Evolutionary conservation across 352 stramenopile genomes (phyloP), one percentile per base, ranked within the genome.

Genomic region (Phytophthora chlamydospora): DNA sequence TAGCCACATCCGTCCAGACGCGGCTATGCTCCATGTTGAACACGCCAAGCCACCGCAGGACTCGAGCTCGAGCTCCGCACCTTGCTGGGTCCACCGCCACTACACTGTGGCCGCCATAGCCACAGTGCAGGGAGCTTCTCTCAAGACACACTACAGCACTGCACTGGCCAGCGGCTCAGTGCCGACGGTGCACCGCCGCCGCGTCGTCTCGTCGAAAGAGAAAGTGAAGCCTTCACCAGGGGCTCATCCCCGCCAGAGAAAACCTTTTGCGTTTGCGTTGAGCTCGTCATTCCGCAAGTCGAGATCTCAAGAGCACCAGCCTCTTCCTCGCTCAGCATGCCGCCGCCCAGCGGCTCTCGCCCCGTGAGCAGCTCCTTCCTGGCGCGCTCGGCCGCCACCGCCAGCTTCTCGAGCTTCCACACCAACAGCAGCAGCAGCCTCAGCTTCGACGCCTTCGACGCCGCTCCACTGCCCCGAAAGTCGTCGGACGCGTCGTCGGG

Each of bases 331-430:
- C 4, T 3, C 24, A 29, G 4, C 27, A 50, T 50, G n/a, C 31
- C 7, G 17, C n/a, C 49, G n/a, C 33, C 47, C 16, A 16, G 53
- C 12, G 42, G 21, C 14, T 33, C 17, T 32, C 57, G 57, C 13
- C 32, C 39, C 7, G 39, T 65, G 40, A 58, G 24, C 41, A 34
- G 33, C 46, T 65, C 57, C 14, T 65, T 65, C 47, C 14, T 64
- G 7, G 27, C 54, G n/a, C 45, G 52, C 17, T 51, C 52, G 9
- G 41, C 17, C 19, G 41, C 52, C 5, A 29, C 53, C 42, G 7
- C 41, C 24, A 53, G 41, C 33, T 52, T 32, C 34, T 34, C 9
- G 8, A 61, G 41, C 51, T 43, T 42, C 46, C 16, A 33, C n/a
- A 48, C 21, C 39, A 6, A 0, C 39, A 38, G 24, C n/a, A 12